A percentile compares a stretch with the other conserved stretches of the same genome.
These are phyloP conservation scores for Phoma sp. DNA, from an alignment of 2,329 filamentous ascomycete species.

Conservation along the genomic window DNA sequence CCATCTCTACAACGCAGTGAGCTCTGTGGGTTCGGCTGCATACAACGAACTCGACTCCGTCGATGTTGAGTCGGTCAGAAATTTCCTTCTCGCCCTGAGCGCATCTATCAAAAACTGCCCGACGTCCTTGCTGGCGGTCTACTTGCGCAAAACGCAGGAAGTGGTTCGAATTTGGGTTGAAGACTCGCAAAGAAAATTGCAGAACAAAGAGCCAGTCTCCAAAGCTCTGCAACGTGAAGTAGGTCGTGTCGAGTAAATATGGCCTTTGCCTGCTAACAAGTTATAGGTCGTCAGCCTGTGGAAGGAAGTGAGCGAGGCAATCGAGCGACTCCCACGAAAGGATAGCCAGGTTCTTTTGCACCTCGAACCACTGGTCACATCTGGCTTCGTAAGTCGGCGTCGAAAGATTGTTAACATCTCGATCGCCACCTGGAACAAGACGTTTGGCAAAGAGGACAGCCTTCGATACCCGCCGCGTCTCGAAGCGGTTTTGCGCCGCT, in stretches of 20 bases:
- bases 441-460: constrained; percentile 66
- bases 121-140: constrained; percentile 58
- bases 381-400: constrained; percentile 61
- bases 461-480: constrained; percentile 71
- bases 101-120: constrained; percentile 49
- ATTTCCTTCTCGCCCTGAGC: constrained; percentile 62
- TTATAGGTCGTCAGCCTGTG: constrained; percentile 48
- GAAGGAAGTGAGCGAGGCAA: constrained; percentile 55
- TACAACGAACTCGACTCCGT: constrained; percentile 58
- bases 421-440: constrained; percentile 71
- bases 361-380: constrained; percentile 58
- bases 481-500: constrained; percentile 65
- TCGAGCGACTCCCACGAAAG: constrained; percentile 66
- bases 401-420: constrained; percentile 58
- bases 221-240: constrained; percentile 37
- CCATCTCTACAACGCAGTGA: constrained; percentile 68
- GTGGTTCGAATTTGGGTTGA: constrained; percentile 69
- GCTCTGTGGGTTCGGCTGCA: constrained; percentile 58
- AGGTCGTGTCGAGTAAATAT: constrained; percentile 14
- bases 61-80: constrained; percentile 49
- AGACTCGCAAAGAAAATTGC: constrained; percentile 55
- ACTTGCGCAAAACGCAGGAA: constrained; percentile 66
- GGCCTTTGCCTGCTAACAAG: constrained; percentile 17
- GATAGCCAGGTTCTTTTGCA: constrained; percentile 62
- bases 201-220: constrained; percentile 27